Percentiles rank a stretch among this genome's conserved stretches.
Conservation (phyloP, 345 rosid species). For the Punica granatum region DNA sequence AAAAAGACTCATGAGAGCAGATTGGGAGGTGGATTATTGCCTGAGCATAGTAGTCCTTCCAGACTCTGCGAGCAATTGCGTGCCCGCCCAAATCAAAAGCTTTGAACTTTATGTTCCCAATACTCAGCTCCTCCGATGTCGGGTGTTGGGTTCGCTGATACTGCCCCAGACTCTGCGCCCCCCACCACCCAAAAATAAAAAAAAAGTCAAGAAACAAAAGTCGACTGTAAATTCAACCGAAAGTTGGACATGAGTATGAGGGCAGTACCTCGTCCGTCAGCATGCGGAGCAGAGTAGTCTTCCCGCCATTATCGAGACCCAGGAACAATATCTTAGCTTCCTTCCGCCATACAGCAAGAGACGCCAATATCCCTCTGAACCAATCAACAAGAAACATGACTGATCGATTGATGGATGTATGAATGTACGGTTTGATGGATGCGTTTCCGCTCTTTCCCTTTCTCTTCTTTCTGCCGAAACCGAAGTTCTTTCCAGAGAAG, state of each 20-base stretch:
- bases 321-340: slow-evolving; percentile 14
- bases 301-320: slow-evolving; percentile 16
- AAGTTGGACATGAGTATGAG: too few species aligned
- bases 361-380: slow-evolving; percentile 7
- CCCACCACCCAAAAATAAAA: background rate
- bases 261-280: slow-evolving; percentile 21
- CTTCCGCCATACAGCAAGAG: slow-evolving; percentile 12
- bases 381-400: slow-evolving; percentile 9
- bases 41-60: slow-evolving; percentile 44
- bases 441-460: too few species aligned
- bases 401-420: background rate
- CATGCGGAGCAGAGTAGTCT: slow-evolving; percentile 17
- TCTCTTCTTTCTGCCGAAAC: too few species aligned
- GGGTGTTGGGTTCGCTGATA: slow-evolving; percentile 42
- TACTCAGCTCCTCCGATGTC: slow-evolving; percentile 41
- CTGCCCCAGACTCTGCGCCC: slow-evolving; percentile 36
- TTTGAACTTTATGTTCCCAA: slow-evolving; percentile 43
- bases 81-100: slow-evolving; percentile 48
- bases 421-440: too few species aligned
- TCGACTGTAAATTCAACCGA: too few species aligned
- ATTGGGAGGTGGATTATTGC: slow-evolving; percentile 9
- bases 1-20: too few species aligned
- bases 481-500: too few species aligned
- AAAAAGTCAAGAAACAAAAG: background rate
- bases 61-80: slow-evolving; percentile 41